Evolutionary conservation across 768 basidiomycete genomes (phyloP).

Genomic region (Termitomyces eurrhizus): DNA sequence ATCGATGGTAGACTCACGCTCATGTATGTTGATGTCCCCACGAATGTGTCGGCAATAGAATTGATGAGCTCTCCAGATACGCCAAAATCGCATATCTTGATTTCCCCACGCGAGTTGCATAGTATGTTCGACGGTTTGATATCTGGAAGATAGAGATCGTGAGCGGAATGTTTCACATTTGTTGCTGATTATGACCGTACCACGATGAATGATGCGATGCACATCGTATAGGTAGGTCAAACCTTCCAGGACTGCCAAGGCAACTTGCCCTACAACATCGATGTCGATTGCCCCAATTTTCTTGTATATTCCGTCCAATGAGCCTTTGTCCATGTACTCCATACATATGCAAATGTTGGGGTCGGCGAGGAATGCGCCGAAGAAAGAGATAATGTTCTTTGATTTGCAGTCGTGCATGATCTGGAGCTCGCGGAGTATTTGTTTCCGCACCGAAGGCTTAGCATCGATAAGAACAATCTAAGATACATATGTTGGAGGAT

Average conservation of each 20-base stretch:
- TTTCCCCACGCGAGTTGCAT: conserved; percentile 89
- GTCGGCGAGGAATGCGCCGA: conserved; percentile 93
- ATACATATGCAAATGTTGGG: conserved; percentile 99
- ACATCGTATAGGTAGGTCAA: conserved; percentile 96
- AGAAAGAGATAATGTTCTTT: conserved; percentile 93
- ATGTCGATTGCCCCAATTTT: conserved; percentile 92
- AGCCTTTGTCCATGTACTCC: conserved; percentile 95
- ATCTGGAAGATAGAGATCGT: conserved; percentile 51
- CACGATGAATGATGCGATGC: conserved; percentile 97
- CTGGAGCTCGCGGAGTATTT: conserved; percentile 95
- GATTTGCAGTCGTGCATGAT: conserved; percentile 99
- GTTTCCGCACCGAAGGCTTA: conserved; percentile 93
- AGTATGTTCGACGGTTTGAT: conserved; percentile 99
- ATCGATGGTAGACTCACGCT: conserved; percentile 60
- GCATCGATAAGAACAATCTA: conserved; percentile 96
- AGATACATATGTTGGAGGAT: conserved; percentile 3
- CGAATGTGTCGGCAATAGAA: conserved; percentile 98
- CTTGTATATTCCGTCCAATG: conserved; percentile 94
- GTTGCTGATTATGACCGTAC: conserved; percentile 40
- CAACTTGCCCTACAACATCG: conserved; percentile 89
- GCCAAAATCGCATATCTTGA: conserved; percentile 99
- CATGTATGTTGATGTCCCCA: conserved; percentile 99
- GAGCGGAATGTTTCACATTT: conserved; percentile 3
- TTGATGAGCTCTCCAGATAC: conserved; percentile 99
- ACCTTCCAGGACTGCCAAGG: conserved; percentile 92